phyloP scores from a whole-genome alignment of 2,329 filamentous ascomycete species.

The Diaporthe amygdali region DNA sequence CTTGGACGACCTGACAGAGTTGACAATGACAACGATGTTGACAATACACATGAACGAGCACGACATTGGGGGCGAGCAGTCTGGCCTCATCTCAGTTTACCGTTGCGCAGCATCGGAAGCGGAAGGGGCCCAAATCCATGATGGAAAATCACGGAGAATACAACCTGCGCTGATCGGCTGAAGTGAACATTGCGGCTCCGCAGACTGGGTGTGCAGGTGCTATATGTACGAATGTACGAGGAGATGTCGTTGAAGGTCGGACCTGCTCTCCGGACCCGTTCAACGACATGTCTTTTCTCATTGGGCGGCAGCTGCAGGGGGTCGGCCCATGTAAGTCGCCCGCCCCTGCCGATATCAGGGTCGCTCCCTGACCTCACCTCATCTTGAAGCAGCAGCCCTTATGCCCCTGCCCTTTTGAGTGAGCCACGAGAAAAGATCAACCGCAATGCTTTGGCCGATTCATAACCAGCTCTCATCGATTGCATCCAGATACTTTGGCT shows the following conservation, averaged over 20 bases:
- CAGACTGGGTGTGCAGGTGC: neutral
- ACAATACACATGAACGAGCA: neutral
- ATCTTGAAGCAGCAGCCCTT: neutral
- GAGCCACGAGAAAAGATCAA: neutral
- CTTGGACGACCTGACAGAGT: neutral
- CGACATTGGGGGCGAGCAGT: no score
- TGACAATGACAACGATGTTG: neutral
- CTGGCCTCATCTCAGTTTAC: neutral
- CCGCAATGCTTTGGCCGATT: neutral
- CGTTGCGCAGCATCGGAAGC: neutral
- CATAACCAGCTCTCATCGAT: neutral
- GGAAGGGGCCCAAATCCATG: neutral
- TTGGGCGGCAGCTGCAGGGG: constrained; percentile 25
- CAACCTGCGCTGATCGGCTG: neutral
- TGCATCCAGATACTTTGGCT: neutral
- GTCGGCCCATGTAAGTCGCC: constrained; percentile 7
- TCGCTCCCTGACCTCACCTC: constrained; percentile 17
- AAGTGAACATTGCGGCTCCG: constrained; percentile 28
- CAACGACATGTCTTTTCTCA: constrained; percentile 28
- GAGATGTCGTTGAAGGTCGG: constrained; percentile 26
- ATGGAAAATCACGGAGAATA: neutral
- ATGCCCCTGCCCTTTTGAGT: neutral
- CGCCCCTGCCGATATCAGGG: constrained; percentile 32
- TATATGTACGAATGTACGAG: neutral
- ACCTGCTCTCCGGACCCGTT: constrained; percentile 20